Conservation (phyloP, 305 asterid species). For the Rubia peregrina region DNA sequence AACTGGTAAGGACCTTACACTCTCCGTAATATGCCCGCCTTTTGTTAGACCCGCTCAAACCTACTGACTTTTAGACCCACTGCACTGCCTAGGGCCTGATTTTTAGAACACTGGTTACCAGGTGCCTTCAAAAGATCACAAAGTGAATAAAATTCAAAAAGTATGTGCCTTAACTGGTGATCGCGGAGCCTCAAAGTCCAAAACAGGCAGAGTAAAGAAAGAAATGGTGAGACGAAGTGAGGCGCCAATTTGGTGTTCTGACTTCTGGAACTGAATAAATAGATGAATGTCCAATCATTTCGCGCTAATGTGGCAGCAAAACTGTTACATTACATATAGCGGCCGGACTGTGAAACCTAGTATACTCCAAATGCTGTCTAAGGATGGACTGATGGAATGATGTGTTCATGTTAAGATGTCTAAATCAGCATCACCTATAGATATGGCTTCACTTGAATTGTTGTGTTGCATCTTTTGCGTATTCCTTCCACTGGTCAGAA, state of each 20-base stretch:
- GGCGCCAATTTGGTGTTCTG: no score
- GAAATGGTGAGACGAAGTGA: not conserved
- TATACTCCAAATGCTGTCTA: not conserved
- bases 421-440: not conserved
- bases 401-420: not conserved
- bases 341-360: not conserved
- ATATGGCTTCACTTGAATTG: not conserved
- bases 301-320: not conserved
- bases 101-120: no score
- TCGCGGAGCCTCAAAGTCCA: not conserved
- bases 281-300: not conserved
- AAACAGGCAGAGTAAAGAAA: not conserved
- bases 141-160: not conserved
- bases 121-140: not conserved
- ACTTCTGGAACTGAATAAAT: not conserved
- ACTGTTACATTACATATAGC: not conserved
- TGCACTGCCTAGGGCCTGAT: no score
- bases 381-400: not conserved
- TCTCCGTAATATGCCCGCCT: no score
- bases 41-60: no score
- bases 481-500: not conserved
- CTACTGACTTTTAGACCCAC: no score
- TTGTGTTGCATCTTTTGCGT: not conserved
- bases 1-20: no score
- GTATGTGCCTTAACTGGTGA: not conserved